phyloP scores from a whole-genome alignment of 805 yeast genomes.

The Hanseniaspora mollemarum region DNA sequence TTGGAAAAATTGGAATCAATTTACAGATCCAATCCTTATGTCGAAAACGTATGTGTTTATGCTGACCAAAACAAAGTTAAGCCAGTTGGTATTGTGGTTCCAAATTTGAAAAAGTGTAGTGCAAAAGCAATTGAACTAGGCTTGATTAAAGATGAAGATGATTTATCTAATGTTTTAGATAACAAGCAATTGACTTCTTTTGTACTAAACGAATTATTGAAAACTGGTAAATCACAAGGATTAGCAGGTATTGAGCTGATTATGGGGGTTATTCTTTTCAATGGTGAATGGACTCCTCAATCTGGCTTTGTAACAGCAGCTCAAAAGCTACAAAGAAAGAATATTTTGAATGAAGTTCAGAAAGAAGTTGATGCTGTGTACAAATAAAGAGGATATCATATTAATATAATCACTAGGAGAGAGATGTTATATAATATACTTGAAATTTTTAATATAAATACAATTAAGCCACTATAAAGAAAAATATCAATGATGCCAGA shows the following conservation, averaged over 20 bases:
- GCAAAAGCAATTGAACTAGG: constrained; percentile 48
- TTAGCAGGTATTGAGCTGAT: constrained; percentile 76
- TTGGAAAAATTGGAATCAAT: constrained; percentile 85
- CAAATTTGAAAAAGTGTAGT: constrained; percentile 57
- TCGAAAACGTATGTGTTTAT: constrained; percentile 77
- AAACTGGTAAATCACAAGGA: constrained; percentile 72
- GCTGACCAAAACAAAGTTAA: constrained; percentile 81
- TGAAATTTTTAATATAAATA: no score
- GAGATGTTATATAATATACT: no score
- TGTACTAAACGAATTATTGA: constrained; percentile 48
- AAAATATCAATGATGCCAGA: not conserved
- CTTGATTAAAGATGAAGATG: constrained; percentile 38
- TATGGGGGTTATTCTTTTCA: constrained; percentile 63
- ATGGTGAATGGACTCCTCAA: constrained; percentile 97
- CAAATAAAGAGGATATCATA: not conserved
- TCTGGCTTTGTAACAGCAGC: constrained; percentile 90
- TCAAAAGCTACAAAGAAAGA: constrained; percentile 88
- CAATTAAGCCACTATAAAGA: not conserved
- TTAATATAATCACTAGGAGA: no score
- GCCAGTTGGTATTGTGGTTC: constrained; percentile 84
- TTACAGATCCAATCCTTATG: constrained; percentile 71
- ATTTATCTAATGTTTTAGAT: constrained; percentile 39
- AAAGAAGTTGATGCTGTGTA: constrained; percentile 45
- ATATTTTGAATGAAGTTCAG: constrained; percentile 61
- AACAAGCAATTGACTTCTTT: constrained; percentile 46